Conservation (phyloP, 2,329 filamentous ascomycete species). For the Immersiporthe knoxdaviesiana region DNA sequence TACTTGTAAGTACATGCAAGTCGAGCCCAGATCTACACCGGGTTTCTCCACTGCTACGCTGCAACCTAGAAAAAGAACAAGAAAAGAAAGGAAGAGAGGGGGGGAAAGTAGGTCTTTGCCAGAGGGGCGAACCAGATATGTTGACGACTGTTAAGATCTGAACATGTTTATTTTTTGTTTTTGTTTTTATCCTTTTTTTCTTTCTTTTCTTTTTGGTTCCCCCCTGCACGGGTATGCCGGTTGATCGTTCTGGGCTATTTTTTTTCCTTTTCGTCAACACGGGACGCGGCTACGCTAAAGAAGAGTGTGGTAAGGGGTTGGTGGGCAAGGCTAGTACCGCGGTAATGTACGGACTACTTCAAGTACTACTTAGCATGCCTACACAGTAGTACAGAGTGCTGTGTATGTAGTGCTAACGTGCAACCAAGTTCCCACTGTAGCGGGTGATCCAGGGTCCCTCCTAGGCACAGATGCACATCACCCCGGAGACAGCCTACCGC, state of each 20-base stretch:
- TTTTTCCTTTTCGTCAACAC: background rate
- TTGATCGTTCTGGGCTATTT: background rate
- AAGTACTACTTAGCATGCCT: background rate
- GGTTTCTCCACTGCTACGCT: slow-evolving; percentile 1
- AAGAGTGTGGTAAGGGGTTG: background rate
- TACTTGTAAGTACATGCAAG: background rate
- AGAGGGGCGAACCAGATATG: background rate
- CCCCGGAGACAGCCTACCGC: background rate
- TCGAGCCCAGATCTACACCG: slow-evolving; percentile 2
- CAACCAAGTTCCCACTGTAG: background rate
- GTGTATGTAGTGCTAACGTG: background rate
- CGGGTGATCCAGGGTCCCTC: background rate
- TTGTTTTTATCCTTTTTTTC: background rate
- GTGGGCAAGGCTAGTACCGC: background rate
- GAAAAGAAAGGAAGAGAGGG: background rate
- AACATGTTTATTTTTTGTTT: background rate
- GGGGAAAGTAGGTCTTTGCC: background rate
- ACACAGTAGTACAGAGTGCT: background rate
- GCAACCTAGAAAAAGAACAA: background rate
- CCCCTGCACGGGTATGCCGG: slow-evolving; percentile 7
- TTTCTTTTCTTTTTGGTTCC: background rate
- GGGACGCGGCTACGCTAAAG: slow-evolving; percentile 7
- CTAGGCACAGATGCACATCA: background rate
- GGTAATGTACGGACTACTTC: too few relatives aligned
- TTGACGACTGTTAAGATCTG: background rate